phyloP scores from a whole-genome alignment of 2,329 filamentous ascomycete genomes.

The Colletotrichum abscissum region DNA sequence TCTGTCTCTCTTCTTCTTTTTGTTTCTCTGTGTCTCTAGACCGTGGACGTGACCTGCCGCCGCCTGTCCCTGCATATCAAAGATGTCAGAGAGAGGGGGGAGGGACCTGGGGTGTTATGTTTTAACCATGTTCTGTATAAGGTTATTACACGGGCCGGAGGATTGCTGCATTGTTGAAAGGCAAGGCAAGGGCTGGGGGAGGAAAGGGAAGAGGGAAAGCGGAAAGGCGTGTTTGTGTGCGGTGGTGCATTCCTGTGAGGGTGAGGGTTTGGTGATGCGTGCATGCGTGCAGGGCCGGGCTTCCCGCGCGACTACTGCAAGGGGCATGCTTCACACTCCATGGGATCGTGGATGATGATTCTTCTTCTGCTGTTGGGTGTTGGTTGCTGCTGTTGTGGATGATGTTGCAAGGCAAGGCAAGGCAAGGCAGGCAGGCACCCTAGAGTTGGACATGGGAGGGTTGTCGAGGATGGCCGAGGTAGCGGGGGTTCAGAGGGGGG shows the following conservation, averaged over 20 bases:
- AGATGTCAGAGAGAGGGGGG: background rate
- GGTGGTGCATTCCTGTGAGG: background rate
- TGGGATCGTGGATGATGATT: background rate
- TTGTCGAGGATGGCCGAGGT: background rate
- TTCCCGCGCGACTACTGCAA: constrained; percentile 9
- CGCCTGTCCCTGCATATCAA: background rate
- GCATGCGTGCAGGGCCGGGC: background rate
- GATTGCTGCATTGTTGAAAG: background rate
- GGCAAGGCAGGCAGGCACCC: background rate
- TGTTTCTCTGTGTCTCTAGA: background rate
- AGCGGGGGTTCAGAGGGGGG: background rate
- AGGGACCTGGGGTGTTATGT: background rate
- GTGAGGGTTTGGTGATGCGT: background rate
- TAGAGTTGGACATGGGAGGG: background rate
- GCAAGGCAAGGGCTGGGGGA: background rate
- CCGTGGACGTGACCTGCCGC: background rate
- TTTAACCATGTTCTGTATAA: background rate
- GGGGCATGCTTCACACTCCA: background rate
- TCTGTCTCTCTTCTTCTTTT: too few relatives aligned
- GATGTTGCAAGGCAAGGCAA: background rate
- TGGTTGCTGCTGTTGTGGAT: background rate
- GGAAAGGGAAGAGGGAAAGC: background rate
- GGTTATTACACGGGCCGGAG: constrained; percentile 5
- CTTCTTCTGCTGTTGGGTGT: background rate
- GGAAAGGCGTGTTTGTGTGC: too few relatives aligned